Base-by-base conservation (phyloP, 1,284 basidiomycete genomes). In the Ustilago trichophora region DNA sequence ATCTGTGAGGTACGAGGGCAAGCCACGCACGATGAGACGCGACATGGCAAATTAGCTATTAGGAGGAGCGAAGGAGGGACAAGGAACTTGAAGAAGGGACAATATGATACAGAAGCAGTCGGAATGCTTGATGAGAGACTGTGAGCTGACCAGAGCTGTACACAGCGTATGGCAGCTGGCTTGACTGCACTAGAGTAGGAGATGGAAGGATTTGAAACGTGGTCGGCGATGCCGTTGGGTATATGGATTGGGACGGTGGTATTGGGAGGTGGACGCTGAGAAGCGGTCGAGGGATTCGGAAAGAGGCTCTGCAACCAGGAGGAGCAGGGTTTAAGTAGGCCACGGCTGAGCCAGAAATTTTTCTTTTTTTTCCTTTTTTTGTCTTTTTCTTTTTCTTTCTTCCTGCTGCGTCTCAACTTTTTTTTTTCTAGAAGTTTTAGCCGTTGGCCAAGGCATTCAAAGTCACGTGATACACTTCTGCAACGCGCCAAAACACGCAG, bases 21-120 rank as follows among this genome's bases (percentile, higher is more conserved):
- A 83, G 75, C 93, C 93, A 76, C 92, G 93, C 42, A 97, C 85
- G 52, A 98, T 91, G 38, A 98, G 87, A 41, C 95, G 90, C 13
- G 94, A 95, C 91, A 75, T 78, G 45, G 4, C 56, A 41, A 57
- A 25, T 51, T 58, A 19, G 26, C 3, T 22, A 25, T 37, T 26
- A 9, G 21, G 18, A 15, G 37, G 19, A n/a, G 22, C 12, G 37
- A 31, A 6, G 10, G 36, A 26, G 27, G 35, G 32, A 25, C 24
- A 22, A 35, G 22, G 21, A 16, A 18, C 13, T 29, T 29, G 35
- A 16, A 24, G 29, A 15, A n/a, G 31, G 22, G 19, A 24, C 3
- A 25, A 22, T 40, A 6, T 21, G 19, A 36, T 19, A 19, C 18
- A 36, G 18, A 18, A 19, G 19, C 4, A 9, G 7, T 12, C 6